Evolutionary conservation across 108 stramenopile species (phyloP), one percentile per base, ranked within the genome.

Genomic region (Chaetoceros muelleri): DNA sequence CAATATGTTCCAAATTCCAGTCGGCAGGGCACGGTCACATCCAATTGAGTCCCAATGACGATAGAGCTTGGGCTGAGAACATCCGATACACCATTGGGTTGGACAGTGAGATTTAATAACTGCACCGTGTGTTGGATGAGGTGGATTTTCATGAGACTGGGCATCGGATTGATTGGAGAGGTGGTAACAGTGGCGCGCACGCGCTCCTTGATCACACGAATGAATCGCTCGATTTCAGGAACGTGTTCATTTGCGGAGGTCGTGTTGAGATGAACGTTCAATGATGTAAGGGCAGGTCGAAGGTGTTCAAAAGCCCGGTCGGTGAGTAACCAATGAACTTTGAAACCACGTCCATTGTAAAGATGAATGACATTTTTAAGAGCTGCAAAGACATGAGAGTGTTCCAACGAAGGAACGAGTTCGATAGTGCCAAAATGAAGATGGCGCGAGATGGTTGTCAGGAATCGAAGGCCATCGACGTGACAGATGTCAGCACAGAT

Each of bases 391-490:
- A 3, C 44, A n/a, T n/a, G n/a, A n/a, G n/a, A n/a, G n/a, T n/a
- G n/a, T n/a, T n/a, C n/a, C n/a, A n/a, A n/a, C n/a, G 45, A 16
- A 13, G 56, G 26, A 10, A 22, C 44, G 44, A 57, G 50, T 51
- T 60, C 48, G 17, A 8, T n/a, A n/a, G n/a, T n/a, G n/a, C n/a
- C n/a, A n/a, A n/a, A n/a, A n/a, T n/a, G n/a, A n/a, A n/a, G n/a
- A n/a, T 46, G 45, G 22, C 49, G 30, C 5, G 65, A 66, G 8
- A 71, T 48, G 25, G 69, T 64, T 19, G 50, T 46, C 2, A 80
- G 27, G 30, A 81, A 74, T 0, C 66, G 72, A 80, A 60, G 31
- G 76, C 49, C n/a, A n/a, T n/a, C n/a, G n/a, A n/a, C n/a, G n/a
- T n/a, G n/a, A n/a, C n/a, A n/a, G n/a, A n/a, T n/a, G 45, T 75